Evolutionary conservation across 768 basidiomycete genomes (phyloP).

Genomic region (Lactarius deliciosus): DNA sequence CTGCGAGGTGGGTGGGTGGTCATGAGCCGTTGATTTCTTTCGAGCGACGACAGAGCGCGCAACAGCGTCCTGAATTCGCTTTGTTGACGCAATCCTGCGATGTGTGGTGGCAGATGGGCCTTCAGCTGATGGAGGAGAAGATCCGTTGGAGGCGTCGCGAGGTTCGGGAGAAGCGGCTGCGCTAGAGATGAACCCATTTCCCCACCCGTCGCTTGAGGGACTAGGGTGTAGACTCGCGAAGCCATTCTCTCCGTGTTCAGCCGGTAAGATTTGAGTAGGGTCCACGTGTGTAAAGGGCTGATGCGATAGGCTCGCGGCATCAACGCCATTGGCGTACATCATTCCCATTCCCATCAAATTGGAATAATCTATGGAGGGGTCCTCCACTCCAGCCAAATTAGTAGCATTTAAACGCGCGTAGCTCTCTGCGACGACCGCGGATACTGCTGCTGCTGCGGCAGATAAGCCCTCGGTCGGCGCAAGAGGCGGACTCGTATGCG

Average conservation of each 20-base stretch:
- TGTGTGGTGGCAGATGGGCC: constrained; percentile 39
- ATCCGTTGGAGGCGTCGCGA: constrained; percentile 64
- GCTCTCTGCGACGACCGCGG: constrained; percentile 68
- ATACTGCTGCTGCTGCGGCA: constrained; percentile 51
- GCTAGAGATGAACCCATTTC: constrained; percentile 62
- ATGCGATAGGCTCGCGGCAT: constrained; percentile 41
- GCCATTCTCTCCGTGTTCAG: constrained; percentile 42
- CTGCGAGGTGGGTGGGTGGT: constrained; percentile 29
- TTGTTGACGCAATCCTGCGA: constrained; percentile 67
- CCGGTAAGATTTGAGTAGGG: constrained; percentile 81
- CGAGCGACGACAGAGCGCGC: constrained; percentile 37
- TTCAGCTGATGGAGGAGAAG: constrained; percentile 70
- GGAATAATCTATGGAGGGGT: constrained; percentile 56
- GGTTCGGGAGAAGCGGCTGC: constrained; percentile 75
- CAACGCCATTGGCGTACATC: constrained; percentile 54
- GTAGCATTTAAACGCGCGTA: constrained; percentile 66
- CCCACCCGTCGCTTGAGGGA: constrained; percentile 79
- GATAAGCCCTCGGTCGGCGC: constrained; percentile 54
- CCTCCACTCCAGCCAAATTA: constrained; percentile 53
- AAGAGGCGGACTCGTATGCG: constrained; percentile 37
- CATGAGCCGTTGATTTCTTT: constrained; percentile 44
- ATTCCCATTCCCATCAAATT: constrained; percentile 69
- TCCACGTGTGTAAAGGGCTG: constrained; percentile 78
- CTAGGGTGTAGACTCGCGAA: constrained; percentile 64
- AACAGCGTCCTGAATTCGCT: constrained; percentile 53